These are phyloP conservation scores for Phyllosticta capitalensis DNA, from an alignment of 2,329 filamentous ascomycete species.

Conservation along the genomic window DNA sequence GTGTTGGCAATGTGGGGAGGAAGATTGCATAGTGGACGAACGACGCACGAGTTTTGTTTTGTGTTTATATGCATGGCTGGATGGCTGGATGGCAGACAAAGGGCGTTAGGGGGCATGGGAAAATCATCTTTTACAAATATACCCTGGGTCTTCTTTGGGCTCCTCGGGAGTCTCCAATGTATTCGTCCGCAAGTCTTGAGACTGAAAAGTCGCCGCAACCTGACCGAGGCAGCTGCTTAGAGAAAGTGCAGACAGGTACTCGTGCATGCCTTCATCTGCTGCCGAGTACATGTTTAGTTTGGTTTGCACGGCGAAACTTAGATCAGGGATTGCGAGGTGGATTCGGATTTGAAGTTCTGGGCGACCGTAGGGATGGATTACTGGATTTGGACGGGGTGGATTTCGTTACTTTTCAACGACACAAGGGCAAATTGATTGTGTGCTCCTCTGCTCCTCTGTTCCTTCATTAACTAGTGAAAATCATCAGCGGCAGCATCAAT, in stretches of 20 bases:
- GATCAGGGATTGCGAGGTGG: too few relatives aligned
- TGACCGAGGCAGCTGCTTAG: not conserved
- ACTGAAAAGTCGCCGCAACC: not conserved
- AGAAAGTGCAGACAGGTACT: not conserved
- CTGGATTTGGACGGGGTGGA: too few relatives aligned
- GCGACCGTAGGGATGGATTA: too few relatives aligned
- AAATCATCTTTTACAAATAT: slow-evolving; percentile 4
- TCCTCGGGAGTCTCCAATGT: not conserved
- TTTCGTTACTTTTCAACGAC: too few relatives aligned
- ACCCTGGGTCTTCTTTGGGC: not conserved
- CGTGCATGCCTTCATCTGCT: too few relatives aligned
- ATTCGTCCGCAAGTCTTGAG: not conserved
- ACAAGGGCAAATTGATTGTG: too few relatives aligned
- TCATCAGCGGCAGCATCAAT: too few relatives aligned
- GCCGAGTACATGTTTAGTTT: too few relatives aligned
- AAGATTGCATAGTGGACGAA: slow-evolving; percentile 62
- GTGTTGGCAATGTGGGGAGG: slow-evolving; percentile 88
- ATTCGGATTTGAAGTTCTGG: too few relatives aligned
- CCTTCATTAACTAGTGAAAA: too few relatives aligned
- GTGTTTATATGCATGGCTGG: not conserved
- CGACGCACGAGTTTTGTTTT: not conserved
- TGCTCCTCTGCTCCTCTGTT: too few relatives aligned
- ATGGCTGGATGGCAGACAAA: not conserved
- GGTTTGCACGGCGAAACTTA: too few relatives aligned
- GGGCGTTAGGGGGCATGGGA: slow-evolving; percentile 4